These are phyloP conservation scores for Trichoderma guizhouense DNA, from an alignment of 2,329 filamentous ascomycete species.

Conservation along the genomic window DNA sequence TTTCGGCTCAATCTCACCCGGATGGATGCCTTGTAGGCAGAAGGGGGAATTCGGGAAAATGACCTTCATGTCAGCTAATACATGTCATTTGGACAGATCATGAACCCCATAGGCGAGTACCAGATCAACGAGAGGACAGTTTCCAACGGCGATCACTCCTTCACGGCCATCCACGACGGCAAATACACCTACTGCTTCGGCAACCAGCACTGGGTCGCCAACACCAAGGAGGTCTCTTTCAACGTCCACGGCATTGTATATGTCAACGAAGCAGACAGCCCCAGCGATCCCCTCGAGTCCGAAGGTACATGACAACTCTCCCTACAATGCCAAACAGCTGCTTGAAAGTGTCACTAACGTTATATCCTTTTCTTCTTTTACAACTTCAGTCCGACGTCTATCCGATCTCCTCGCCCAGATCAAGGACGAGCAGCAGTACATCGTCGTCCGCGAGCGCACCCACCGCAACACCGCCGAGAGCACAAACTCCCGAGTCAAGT, in stretches of 20 bases:
- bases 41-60: not conserved
- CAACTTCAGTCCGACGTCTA: slow-evolving; percentile 66
- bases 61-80: not conserved
- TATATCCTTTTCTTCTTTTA: not conserved
- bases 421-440: slow-evolving; percentile 97
- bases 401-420: slow-evolving; percentile 85
- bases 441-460: slow-evolving; percentile 88
- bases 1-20: not conserved
- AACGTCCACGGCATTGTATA: slow-evolving; percentile 99
- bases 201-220: slow-evolving; percentile 96
- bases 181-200: slow-evolving; percentile 98
- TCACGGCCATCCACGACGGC: slow-evolving; percentile 79
- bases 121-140: slow-evolving; percentile 76
- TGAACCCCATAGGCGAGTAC: slow-evolving; percentile 71
- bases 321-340: slow-evolving; percentile 15
- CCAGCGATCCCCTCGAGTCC: slow-evolving; percentile 81
- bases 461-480: slow-evolving; percentile 98
- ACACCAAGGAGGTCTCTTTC: slow-evolving; percentile 97
- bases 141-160: slow-evolving; percentile 90
- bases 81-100: slow-evolving; percentile 53
- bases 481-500: slow-evolving; percentile 96
- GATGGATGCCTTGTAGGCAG: slow-evolving; percentile 15
- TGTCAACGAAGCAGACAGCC: slow-evolving; percentile 80
- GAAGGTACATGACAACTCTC: slow-evolving; percentile 62
- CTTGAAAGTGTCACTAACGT: not conserved